A percentile compares a stretch with the other conserved stretches of the same genome.
phyloP scores from a whole-genome alignment of 2,329 filamentous ascomycete genomes.

The Botrytis paeoniae region DNA sequence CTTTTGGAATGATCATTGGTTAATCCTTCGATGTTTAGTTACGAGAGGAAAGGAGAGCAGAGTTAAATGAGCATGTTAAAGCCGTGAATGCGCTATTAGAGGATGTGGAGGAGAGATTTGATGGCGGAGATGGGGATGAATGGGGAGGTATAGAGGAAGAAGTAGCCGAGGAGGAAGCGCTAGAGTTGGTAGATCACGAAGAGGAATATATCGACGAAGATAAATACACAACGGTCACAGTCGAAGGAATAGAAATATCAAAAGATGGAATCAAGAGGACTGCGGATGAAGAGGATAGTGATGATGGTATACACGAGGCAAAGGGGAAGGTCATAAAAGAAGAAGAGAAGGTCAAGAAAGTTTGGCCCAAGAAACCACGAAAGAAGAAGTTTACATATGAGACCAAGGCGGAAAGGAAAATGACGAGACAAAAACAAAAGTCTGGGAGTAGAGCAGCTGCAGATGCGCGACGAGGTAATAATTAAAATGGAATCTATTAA shows the following conservation, averaged over 20 bases:
- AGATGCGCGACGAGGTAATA: conserved; percentile 36
- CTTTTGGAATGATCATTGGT: background rate
- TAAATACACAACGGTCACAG: conserved; percentile 89
- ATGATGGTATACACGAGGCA: conserved; percentile 37
- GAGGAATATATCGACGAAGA: conserved; percentile 97
- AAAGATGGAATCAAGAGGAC: conserved; percentile 67
- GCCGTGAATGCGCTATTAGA: conserved; percentile 60
- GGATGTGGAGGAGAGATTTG: conserved; percentile 35
- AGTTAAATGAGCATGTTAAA: conserved; percentile 78
- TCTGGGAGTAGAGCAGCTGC: conserved; percentile 53
- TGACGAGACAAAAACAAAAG: conserved; percentile 68
- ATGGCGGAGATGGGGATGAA: conserved; percentile 39
- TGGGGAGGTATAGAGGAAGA: conserved; percentile 44
- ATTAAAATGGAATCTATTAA: conserved; percentile 25
- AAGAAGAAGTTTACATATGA: conserved; percentile 94
- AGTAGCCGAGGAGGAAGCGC: conserved; percentile 56
- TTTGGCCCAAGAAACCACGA: conserved; percentile 64
- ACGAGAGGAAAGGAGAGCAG: conserved; percentile 75
- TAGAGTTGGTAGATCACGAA: conserved; percentile 64
- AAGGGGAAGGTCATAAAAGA: conserved; percentile 36
- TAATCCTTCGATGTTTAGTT: conserved; percentile 53
- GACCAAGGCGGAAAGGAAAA: conserved; percentile 77
- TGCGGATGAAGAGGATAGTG: conserved; percentile 38
- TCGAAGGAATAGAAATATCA: conserved; percentile 82
- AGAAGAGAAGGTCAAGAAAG: conserved; percentile 42